Evolutionary conservation across 2,329 filamentous ascomycete species (phyloP).

Genomic region (Colletotrichum chlorophyti): DNA sequence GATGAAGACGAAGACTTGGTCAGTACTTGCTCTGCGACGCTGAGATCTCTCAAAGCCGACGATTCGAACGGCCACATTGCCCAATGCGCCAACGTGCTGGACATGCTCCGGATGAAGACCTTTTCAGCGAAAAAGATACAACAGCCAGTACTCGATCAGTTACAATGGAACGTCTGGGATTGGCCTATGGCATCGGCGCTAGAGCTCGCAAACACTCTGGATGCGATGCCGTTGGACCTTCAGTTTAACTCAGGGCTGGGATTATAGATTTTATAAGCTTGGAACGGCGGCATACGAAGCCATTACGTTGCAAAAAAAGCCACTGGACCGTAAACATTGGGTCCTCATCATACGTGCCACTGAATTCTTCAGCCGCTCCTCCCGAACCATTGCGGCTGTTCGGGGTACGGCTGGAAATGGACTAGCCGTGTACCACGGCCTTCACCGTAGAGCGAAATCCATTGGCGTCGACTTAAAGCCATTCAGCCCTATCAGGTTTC

Average conservation of each 20-base stretch:
- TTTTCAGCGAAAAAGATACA: slow-evolving; percentile 25
- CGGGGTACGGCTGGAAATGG: neutral
- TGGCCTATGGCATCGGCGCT: slow-evolving; percentile 36
- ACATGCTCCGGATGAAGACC: slow-evolving; percentile 30
- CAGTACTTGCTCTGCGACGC: slow-evolving; percentile 23
- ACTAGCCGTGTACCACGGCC: neutral
- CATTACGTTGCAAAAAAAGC: no score
- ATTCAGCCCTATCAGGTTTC: neutral
- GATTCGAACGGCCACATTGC: slow-evolving; percentile 21
- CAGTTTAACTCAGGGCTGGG: slow-evolving; percentile 4
- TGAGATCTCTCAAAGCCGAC: slow-evolving; percentile 24
- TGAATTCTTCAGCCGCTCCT: neutral
- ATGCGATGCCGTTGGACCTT: slow-evolving; percentile 33
- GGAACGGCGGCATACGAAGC: no score
- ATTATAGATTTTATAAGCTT: neutral
- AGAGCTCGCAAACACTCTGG: slow-evolving; percentile 34
- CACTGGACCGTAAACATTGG: no score
- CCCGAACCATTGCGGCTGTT: neutral
- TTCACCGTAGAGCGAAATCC: neutral
- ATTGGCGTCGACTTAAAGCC: neutral
- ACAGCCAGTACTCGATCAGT: slow-evolving; percentile 24
- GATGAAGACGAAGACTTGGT: slow-evolving; percentile 29
- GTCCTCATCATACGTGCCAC: no score
- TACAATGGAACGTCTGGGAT: slow-evolving; percentile 37
- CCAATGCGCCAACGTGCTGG: slow-evolving; percentile 33